phyloP scores from a whole-genome alignment of 495 filamentous ascomycete genomes.

The Hypoxylon rickii region DNA sequence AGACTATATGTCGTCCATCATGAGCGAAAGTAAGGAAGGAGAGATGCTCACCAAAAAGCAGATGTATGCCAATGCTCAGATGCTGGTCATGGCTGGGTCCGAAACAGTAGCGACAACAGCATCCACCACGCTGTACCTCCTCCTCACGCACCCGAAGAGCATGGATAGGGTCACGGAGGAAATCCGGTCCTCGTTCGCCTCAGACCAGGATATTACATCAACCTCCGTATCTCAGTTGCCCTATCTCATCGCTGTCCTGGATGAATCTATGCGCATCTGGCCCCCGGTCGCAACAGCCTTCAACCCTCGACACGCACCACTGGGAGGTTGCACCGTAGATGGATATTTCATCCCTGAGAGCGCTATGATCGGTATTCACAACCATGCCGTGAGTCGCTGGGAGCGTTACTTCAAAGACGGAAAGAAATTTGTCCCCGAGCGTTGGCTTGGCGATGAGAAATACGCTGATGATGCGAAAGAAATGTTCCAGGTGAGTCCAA shows the following conservation, averaged over 20 bases:
- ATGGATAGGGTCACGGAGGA: slow-evolving; percentile 51
- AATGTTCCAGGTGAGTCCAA: slow-evolving; percentile 20
- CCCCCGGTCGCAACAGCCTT: slow-evolving; percentile 53
- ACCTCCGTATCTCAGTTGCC: slow-evolving; percentile 45
- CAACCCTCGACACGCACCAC: slow-evolving; percentile 43
- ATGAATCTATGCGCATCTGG: slow-evolving; percentile 61
- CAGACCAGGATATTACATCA: slow-evolving; percentile 53
- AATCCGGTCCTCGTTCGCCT: slow-evolving; percentile 52
- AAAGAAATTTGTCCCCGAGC: slow-evolving; percentile 48
- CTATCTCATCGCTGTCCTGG: slow-evolving; percentile 61
- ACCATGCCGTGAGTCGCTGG: slow-evolving; percentile 20
- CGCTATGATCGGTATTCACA: slow-evolving; percentile 20
- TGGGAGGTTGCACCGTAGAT: slow-evolving; percentile 44
- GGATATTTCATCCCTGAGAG: slow-evolving; percentile 43
- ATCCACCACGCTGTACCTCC: slow-evolving; percentile 48
- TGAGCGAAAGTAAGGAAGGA: slow-evolving; percentile 17
- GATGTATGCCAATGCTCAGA: slow-evolving; percentile 39
- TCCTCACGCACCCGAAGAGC: slow-evolving; percentile 44
- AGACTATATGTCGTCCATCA: slow-evolving; percentile 48
- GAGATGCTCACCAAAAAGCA: slow-evolving; percentile 32
- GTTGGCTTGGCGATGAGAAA: slow-evolving; percentile 45
- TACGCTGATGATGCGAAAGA: slow-evolving; percentile 48
- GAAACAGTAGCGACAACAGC: slow-evolving; percentile 59
- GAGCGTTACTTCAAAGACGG: slow-evolving; percentile 45
- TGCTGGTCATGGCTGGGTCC: slow-evolving; percentile 47